Conservation (phyloP, 805 yeast genomes). For the Candida manassasensis region DNA sequence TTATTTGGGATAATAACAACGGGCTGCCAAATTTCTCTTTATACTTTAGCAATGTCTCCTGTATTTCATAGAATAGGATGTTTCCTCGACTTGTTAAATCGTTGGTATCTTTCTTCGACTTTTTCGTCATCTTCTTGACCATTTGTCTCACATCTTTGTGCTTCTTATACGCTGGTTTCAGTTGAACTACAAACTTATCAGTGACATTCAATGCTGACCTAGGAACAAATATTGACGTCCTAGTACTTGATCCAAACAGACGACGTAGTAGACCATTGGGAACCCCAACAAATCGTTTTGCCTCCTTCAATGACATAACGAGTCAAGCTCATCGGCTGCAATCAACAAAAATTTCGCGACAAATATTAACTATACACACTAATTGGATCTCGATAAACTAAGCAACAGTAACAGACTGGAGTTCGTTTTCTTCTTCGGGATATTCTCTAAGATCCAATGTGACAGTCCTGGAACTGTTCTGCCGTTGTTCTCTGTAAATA, state of each 20-base stretch:
- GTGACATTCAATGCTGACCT: neutral
- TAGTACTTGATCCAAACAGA: neutral
- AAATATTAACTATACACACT: constrained; percentile 3
- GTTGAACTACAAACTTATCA: neutral
- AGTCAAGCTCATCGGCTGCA: neutral
- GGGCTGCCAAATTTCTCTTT: constrained; percentile 2
- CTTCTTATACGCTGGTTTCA: neutral
- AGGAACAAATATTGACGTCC: neutral
- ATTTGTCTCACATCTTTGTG: neutral
- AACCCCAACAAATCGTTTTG: neutral
- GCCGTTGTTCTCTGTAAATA: constrained; percentile 75
- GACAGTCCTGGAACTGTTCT: constrained; percentile 67
- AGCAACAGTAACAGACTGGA: constrained; percentile 8
- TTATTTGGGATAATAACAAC: constrained; percentile 13
- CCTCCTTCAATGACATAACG: neutral
- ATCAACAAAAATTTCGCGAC: neutral
- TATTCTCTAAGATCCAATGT: constrained; percentile 69
- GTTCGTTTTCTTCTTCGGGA: constrained; percentile 29
- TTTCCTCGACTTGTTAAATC: constrained; percentile 25
- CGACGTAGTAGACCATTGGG: neutral
- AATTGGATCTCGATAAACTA: constrained; percentile 5
- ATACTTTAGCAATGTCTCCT: constrained; percentile 14
- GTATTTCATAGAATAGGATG: constrained; percentile 22
- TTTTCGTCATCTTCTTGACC: constrained; percentile 11
- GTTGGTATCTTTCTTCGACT: constrained; percentile 26